Base-by-base conservation (phyloP, 208 protist species). In the Leishmania tropica region DNA sequence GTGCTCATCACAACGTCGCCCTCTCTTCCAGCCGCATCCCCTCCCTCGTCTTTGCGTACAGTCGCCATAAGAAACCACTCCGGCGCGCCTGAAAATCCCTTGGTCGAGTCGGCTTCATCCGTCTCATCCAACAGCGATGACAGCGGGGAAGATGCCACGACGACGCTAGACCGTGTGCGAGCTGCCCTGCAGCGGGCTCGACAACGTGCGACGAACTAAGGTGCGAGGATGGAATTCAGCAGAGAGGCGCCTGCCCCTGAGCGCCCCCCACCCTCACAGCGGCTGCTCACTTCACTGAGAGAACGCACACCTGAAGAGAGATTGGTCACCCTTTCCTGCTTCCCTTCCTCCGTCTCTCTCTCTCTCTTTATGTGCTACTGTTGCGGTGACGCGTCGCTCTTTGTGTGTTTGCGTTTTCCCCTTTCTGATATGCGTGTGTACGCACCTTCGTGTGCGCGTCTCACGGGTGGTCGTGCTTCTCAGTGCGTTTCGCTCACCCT, bases 81-180 rank as follows among this genome's bases (percentile, higher is more conserved):
- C 21, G 37, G 31, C 42, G 21, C 37, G 5, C 35, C 19, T 31
- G 70, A 47, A 19, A 53, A 24, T 31, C 40, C n/a, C 8, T 6
- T 31, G 35, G 79, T 10, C 5, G 45, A 40, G 7, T 68, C 67
- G 37, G 28, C 76, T 3, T 68, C 64, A 40, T 73, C 35, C 37
- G 51, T 47, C 1, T 73, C 64, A 11, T 51, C 42, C 24, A 67
- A 77, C 31, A 64, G 47, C 78, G 45, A 64, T 7, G 42, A 42
- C 56, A 73, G 70, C 7, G 53, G 45, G 28, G 71, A 45, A 3
- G 62, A 82, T 56, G 78, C 83, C 42, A 84, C 67, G 4, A 31
- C 74, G 10, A 88, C 85, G 68, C 81, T 92, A 42, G 73, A 84
- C 37, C 83, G 81, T 48, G 84, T 92, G 51, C 82, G 81, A 56